Evolutionary conservation across 2,329 filamentous ascomycete species (phyloP).

Genomic region (Nemania bipapillata): DNA sequence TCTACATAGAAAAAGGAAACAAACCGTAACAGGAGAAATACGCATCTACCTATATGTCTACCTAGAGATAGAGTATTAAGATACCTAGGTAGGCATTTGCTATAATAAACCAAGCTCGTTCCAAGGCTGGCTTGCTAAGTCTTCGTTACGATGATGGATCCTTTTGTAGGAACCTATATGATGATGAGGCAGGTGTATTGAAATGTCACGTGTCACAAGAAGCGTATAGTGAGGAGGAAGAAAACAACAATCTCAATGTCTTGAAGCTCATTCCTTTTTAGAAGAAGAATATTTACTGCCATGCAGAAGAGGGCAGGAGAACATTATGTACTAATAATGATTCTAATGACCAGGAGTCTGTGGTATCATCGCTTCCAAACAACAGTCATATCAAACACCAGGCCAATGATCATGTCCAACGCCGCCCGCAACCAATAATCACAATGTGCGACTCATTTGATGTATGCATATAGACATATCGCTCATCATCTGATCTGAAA

Average conservation of each 20-base stretch:
- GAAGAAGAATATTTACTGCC: neutral
- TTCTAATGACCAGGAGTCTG: constrained; percentile 37
- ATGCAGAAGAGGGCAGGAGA: neutral
- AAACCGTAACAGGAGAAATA: neutral
- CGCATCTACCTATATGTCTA: neutral
- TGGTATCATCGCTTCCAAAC: constrained; percentile 50
- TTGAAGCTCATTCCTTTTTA: neutral
- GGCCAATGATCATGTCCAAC: constrained; percentile 41
- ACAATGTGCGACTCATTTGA: constrained; percentile 21
- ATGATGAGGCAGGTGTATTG: neutral
- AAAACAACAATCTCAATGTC: neutral
- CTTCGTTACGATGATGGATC: neutral
- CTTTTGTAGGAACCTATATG: neutral
- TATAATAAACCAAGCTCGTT: neutral
- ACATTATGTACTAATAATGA: constrained; percentile 20
- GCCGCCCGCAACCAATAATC: constrained; percentile 34
- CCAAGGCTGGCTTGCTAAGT: neutral
- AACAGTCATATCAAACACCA: constrained; percentile 42
- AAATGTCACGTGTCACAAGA: neutral
- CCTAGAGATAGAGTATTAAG: neutral
- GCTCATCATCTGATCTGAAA: constrained; percentile 1
- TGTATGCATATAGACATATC: constrained; percentile 22
- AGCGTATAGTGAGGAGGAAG: neutral
- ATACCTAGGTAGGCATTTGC: neutral
- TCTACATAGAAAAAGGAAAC: neutral